Evolutionary conservation across 2,329 filamentous ascomycete genomes (phyloP).

Genomic region (Trichoderma asperellum): DNA sequence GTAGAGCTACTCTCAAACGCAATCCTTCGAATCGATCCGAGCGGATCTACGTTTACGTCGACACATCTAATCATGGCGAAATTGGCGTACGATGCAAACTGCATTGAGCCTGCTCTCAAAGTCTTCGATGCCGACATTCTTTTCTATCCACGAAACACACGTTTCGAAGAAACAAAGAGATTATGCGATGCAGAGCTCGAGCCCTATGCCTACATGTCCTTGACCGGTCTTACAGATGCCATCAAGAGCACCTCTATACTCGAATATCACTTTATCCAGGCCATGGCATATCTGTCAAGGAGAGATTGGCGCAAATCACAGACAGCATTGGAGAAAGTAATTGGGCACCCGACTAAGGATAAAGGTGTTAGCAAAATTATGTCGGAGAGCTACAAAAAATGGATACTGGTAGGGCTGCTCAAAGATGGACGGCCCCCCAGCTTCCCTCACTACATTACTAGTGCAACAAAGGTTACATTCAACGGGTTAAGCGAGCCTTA

Average conservation of each 20-base stretch:
- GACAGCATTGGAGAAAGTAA: slow-evolving; percentile 64
- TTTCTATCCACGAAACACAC: slow-evolving; percentile 60
- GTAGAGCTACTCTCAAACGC: slow-evolving; percentile 54
- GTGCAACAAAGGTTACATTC: slow-evolving; percentile 59
- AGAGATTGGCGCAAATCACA: slow-evolving; percentile 66
- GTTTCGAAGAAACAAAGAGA: slow-evolving; percentile 42
- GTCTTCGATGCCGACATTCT: slow-evolving; percentile 69
- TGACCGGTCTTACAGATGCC: slow-evolving; percentile 60
- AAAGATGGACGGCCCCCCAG: slow-evolving; percentile 62
- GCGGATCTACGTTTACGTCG: slow-evolving; percentile 67
- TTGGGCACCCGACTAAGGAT: slow-evolving; percentile 69
- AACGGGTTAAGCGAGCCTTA: slow-evolving; percentile 69
- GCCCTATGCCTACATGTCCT: slow-evolving; percentile 62
- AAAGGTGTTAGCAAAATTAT: slow-evolving; percentile 73
- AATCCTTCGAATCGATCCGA: slow-evolving; percentile 68
- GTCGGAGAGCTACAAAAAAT: slow-evolving; percentile 91
- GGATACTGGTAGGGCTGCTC: slow-evolving; percentile 77
- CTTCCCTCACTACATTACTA: slow-evolving; percentile 60
- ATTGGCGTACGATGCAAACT: slow-evolving; percentile 60
- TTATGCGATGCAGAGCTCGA: slow-evolving; percentile 53
- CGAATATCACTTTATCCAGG: slow-evolving; percentile 68
- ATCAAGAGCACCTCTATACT: slow-evolving; percentile 57
- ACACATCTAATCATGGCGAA: slow-evolving; percentile 62
- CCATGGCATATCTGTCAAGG: slow-evolving; percentile 65
- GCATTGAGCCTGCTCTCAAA: slow-evolving; percentile 58